phyloP scores from a whole-genome alignment of 306 rosid species.

The Hylodesmum podocarpum region DNA sequence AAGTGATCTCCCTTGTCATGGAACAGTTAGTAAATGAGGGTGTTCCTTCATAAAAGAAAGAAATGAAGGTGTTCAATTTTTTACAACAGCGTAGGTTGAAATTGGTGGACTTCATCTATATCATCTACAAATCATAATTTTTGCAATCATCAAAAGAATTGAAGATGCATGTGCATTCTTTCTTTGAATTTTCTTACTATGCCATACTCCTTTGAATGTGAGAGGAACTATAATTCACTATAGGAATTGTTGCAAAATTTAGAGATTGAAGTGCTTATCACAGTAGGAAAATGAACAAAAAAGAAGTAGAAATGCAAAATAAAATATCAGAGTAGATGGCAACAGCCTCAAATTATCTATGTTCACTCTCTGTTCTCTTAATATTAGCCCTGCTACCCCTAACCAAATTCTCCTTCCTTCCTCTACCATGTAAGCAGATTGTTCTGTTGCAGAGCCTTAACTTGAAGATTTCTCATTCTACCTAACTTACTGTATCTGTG shows the following conservation, averaged over 20 bases:
- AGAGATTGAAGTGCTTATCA: not conserved
- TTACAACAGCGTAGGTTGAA: slow-evolving; percentile 10
- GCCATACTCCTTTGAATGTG: not conserved
- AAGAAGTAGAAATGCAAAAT: not conserved
- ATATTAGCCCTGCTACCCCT: not conserved
- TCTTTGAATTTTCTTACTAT: not conserved
- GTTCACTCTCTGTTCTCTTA: not conserved
- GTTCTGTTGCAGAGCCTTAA: not conserved
- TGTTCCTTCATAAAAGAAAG: not conserved
- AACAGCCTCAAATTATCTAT: not conserved
- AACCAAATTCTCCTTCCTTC: not conserved
- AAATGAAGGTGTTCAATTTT: not conserved
- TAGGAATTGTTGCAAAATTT: not conserved
- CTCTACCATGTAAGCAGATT: not conserved
- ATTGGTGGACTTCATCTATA: not conserved
- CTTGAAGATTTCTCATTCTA: not conserved
- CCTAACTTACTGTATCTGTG: not conserved
- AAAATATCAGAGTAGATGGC: not conserved
- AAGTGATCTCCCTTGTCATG: not conserved
- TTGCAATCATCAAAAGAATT: not conserved
- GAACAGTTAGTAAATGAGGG: not conserved
- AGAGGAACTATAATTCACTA: not conserved
- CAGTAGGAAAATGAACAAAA: not conserved
- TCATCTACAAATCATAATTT: not conserved
- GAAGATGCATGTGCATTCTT: not conserved